Evolutionary conservation across 306 rosid species (phyloP), one percentile per base, ranked within the genome.

Genomic region (Trifolium repens): DNA sequence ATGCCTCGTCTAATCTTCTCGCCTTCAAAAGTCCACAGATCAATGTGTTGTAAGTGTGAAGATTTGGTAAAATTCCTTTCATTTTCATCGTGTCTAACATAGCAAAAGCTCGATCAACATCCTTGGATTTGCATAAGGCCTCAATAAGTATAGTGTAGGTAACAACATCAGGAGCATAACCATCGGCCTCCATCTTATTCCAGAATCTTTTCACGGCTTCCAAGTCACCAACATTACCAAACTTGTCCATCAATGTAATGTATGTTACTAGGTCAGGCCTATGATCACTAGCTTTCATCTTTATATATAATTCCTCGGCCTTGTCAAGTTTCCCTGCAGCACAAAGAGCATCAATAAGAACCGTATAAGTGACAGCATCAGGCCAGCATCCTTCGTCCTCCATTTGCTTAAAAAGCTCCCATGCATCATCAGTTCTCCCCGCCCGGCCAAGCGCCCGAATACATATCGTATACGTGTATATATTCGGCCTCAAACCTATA

Each of bases 341-440:
- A 72, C 98, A 91, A 72, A 94, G 96, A 19, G 97, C 97, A 76
- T 91, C 98, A 76, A 94, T 86, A 50, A 94, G 96, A 74, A 94
- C 96, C 1, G 98, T 91, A 54, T 87, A 94, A 71, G 98, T 94
- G 85, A 94, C 73, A 78, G 90, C 97, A 84, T 91, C 97, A 24
- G 98, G 94, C 43, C 94, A 87, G 26, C 96, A 94, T 64, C 96
- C 96, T 81, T 87, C 96, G 3, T 89, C 87, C 8, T 91, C 93
- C 98, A 94, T 91, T 81, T 88, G 82, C 85, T 85, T 90, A 55
- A 94, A 82, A 77, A 94, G 79, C 46, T 59, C 87, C 82, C 79
- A 88, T 0, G 97, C 96, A 79, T 89, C 96, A 16, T 91, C 88
- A 53, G 89, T 88, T 74, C 82, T 91, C 75, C 98, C 97, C 0